These are phyloP conservation scores for Yamadazyma paraphyllophila DNA, from an alignment of 805 yeast species.

Conservation along the genomic window DNA sequence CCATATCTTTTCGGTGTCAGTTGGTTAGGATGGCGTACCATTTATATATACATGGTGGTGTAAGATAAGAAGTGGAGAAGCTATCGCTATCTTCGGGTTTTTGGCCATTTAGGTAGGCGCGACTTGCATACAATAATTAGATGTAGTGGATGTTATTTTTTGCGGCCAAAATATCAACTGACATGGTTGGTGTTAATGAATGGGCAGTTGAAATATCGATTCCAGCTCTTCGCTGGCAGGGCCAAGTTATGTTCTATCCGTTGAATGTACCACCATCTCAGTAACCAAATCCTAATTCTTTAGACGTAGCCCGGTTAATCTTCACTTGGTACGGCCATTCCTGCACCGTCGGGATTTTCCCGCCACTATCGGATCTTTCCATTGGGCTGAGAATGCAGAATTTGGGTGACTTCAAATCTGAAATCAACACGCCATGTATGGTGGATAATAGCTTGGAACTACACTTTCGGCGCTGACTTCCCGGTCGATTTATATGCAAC, in stretches of 20 bases:
- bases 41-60: neutral
- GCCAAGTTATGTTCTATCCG: too few relatives aligned
- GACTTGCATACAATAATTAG: neutral
- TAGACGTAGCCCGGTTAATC: neutral
- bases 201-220: too few relatives aligned
- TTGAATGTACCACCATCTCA: too few relatives aligned
- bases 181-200: too few relatives aligned
- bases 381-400: neutral
- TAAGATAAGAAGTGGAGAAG: neutral
- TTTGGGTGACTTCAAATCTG: too few relatives aligned
- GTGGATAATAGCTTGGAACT: too few relatives aligned
- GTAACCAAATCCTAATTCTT: too few relatives aligned
- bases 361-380: neutral
- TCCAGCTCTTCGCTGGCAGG: too few relatives aligned
- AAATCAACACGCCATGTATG: too few relatives aligned
- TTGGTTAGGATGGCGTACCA: neutral
- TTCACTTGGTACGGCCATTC: neutral
- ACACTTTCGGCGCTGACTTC: neutral
- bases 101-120: neutral
- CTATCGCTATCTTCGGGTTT: neutral
- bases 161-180: neutral
- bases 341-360: neutral
- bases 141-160: neutral
- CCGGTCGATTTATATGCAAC: neutral
- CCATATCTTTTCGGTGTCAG: too few relatives aligned